Percentiles rank a stretch among this genome's conserved stretches.
These are phyloP conservation scores for Porogramme epimiltina DNA, from an alignment of 1,284 basidiomycete species.

Conservation along the genomic window DNA sequence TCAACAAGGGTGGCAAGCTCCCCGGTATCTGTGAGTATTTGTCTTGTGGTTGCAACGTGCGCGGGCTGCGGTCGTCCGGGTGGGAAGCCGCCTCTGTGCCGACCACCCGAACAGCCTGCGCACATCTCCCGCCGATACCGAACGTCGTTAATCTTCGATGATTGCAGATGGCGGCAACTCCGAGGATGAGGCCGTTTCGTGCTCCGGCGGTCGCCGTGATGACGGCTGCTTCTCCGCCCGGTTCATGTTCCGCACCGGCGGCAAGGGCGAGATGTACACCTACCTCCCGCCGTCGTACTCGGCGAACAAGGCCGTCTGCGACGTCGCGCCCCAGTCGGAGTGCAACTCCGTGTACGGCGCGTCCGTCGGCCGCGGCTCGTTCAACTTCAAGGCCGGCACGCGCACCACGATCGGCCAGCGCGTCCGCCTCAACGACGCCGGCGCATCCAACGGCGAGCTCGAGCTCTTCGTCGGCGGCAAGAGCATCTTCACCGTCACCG, in stretches of 20 bases:
- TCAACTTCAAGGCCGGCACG: slow-evolving; percentile 56
- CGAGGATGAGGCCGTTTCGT: slow-evolving; percentile 41
- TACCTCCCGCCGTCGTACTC: slow-evolving; percentile 61
- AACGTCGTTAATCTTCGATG: background rate
- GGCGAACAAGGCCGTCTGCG: slow-evolving; percentile 56
- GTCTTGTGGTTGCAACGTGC: background rate
- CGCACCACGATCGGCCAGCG: slow-evolving; percentile 68
- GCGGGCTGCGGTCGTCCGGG: no score
- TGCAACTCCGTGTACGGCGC: slow-evolving; percentile 68
- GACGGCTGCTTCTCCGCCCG: slow-evolving; percentile 54
- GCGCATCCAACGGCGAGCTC: slow-evolving; percentile 55
- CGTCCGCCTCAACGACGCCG: slow-evolving; percentile 64
- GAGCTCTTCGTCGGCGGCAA: slow-evolving; percentile 61
- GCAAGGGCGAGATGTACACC: slow-evolving; percentile 59
- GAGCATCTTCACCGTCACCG: slow-evolving; percentile 53
- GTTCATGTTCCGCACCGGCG: slow-evolving; percentile 56
- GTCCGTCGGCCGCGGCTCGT: slow-evolving; percentile 76
- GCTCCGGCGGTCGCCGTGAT: slow-evolving; percentile 55
- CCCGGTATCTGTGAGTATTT: slow-evolving; percentile 33
- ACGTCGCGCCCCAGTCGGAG: slow-evolving; percentile 49
- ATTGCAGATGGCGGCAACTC: slow-evolving; percentile 49
- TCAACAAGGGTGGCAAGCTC: slow-evolving; percentile 34
- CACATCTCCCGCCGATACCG: background rate
- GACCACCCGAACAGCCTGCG: no score
- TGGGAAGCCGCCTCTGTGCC: no score